Base-by-base conservation (phyloP, 306 rosid genomes). In the Cucumis sativus region DNA sequence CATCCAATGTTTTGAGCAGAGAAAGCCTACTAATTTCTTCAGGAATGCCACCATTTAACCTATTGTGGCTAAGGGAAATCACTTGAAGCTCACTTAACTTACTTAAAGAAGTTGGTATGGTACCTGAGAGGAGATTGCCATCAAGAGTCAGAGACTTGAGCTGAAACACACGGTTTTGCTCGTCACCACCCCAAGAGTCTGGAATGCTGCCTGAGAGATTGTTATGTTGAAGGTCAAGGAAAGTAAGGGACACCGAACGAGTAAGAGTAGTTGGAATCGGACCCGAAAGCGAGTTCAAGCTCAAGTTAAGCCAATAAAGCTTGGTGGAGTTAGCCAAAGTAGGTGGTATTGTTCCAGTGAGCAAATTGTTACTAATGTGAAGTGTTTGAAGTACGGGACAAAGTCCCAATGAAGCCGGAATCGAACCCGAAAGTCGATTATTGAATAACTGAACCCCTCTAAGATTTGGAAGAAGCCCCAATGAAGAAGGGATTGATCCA, bases 391-490 rank as follows among this genome's bases (percentile, higher is more conserved):
- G 98, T 79, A 88, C 11, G 73, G 88, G 87, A 76, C 92, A 84
- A 12, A 80, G 88, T 37, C 96, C 97, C 78, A 93, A 84, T 0
- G 98, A 91, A 74, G 88, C 80, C 76, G 97, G 98, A 58, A 93
- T 78, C 8, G 89, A 87, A 54, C 97, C 97, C 10, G 92, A 83
- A 77, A 93, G 83, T 74, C 75, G 54, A 54, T 93, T 93, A 76
- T 89, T 93, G 78, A 91, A 93, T 1, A 93, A 86, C 66, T 93
- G 96, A 85, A 93, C 88, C 1, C 98, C 98, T 90, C 98, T 88
- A 11, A 93, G 97, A 47, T 83, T 84, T 33, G 88, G 86, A 74
- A 91, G 88, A 74, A 89, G 74, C 37, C 98, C 98, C 41, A 93
- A 52, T 60, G 98, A 55, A 41, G 84, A 83, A 80, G 98, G 98